phyloP scores from a whole-genome alignment of 108 stramenopile species.

The Nitzschia sp. region DNA sequence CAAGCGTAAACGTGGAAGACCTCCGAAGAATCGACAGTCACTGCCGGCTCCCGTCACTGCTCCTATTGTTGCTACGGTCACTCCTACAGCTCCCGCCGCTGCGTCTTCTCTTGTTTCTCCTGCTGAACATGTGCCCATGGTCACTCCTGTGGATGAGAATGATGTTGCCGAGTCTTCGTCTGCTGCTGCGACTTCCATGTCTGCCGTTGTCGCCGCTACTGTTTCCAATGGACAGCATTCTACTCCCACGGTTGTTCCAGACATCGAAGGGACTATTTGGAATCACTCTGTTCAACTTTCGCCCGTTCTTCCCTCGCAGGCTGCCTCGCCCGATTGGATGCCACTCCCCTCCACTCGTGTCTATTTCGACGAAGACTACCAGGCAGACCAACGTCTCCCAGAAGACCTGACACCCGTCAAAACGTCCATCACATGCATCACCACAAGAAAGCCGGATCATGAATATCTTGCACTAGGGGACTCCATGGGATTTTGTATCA shows the following conservation, averaged over 20 bases:
- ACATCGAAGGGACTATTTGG: conserved; percentile 30
- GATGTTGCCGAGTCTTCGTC: too few relatives aligned
- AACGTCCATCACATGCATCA: conserved; percentile 29
- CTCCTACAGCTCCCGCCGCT: neutral
- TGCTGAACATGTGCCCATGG: too few relatives aligned
- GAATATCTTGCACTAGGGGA: conserved; percentile 48
- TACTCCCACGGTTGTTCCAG: conserved; percentile 7
- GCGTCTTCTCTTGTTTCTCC: neutral
- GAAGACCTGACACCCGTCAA: conserved; percentile 28
- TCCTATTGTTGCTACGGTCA: neutral
- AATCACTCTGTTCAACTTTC: conserved; percentile 27
- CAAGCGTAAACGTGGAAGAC: conserved; percentile 34
- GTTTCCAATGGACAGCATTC: too few relatives aligned
- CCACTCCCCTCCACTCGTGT: conserved; percentile 30
- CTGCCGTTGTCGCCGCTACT: neutral
- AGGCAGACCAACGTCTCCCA: conserved; percentile 12
- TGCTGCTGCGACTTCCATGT: neutral
- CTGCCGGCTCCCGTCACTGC: conserved; percentile 1
- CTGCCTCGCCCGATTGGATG: conserved; percentile 15
- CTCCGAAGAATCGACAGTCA: conserved; percentile 22
- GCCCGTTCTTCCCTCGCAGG: conserved; percentile 28
- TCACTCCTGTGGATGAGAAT: too few relatives aligned
- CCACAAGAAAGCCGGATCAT: conserved; percentile 32
- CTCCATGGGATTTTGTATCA: conserved; percentile 45
- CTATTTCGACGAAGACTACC: conserved; percentile 39